These are phyloP conservation scores for Fusarium veterinarium DNA, from an alignment of 2,329 filamentous ascomycete species.

Conservation along the genomic window DNA sequence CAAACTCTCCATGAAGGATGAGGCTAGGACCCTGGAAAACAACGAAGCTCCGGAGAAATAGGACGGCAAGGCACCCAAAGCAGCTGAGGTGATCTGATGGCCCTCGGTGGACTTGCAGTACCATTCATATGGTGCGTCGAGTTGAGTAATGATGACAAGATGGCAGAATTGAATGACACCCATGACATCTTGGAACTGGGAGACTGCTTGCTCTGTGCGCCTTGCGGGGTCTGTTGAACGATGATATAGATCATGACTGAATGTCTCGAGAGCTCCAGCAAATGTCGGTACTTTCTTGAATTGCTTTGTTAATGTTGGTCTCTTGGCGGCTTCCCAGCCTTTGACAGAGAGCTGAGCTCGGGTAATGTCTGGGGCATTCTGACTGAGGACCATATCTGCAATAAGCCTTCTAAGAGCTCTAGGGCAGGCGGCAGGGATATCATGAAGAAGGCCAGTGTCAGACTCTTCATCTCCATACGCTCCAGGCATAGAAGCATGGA, in stretches of 20 bases:
- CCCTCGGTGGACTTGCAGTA: slow-evolving; percentile 1
- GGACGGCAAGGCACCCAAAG: not conserved
- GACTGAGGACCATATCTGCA: not conserved
- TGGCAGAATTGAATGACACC: slow-evolving; percentile 1
- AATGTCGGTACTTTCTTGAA: not conserved
- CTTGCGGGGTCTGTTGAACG: not conserved
- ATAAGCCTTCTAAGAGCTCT: not conserved
- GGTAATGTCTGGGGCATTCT: not conserved
- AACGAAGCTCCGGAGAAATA: not conserved
- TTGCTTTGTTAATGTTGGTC: not conserved
- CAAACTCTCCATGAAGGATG: too few species aligned
- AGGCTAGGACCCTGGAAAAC: not conserved
- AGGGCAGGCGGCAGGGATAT: not conserved
- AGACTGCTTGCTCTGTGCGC: not conserved
- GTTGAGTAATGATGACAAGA: slow-evolving; percentile 1
- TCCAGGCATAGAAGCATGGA: not conserved
- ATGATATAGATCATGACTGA: not conserved
- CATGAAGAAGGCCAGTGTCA: not conserved
- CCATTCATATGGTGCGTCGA: slow-evolving; percentile 6
- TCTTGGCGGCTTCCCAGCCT: not conserved
- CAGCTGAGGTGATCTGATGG: not conserved
- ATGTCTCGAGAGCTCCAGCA: not conserved
- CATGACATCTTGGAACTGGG: not conserved
- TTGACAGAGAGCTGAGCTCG: not conserved
- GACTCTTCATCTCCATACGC: not conserved